Percentiles rank a stretch among this genome's conserved stretches.
Conservation (phyloP, 495 filamentous ascomycete genomes). For the Podospora pseudopauciseta region DNA sequence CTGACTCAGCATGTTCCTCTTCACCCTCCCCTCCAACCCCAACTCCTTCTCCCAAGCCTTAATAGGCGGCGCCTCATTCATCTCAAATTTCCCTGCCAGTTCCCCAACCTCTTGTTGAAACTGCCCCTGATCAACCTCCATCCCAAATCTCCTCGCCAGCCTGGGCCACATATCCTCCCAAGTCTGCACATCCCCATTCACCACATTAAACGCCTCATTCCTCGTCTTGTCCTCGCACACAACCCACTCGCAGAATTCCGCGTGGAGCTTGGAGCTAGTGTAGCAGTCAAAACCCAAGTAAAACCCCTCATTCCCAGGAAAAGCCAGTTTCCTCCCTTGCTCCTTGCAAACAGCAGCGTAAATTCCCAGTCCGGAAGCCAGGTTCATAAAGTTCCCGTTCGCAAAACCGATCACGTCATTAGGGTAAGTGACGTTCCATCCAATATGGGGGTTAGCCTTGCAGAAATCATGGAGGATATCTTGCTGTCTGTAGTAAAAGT, state of each 20-base stretch:
- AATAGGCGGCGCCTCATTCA: constrained; percentile 43
- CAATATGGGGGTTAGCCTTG: constrained; percentile 34
- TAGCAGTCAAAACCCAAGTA: constrained; percentile 52
- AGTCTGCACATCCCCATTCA: constrained; percentile 52
- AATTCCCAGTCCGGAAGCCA: constrained; percentile 46
- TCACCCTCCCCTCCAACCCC: constrained; percentile 38
- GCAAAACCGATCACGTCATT: constrained; percentile 52
- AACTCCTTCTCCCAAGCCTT: constrained; percentile 35
- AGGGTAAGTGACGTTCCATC: constrained; percentile 50
- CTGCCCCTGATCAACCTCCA: constrained; percentile 44
- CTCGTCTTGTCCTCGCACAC: constrained; percentile 39
- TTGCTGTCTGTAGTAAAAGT: constrained; percentile 50
- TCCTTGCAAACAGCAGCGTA: constrained; percentile 51
- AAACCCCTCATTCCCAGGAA: constrained; percentile 46
- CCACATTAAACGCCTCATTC: constrained; percentile 55
- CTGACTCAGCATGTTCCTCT: constrained; percentile 36
- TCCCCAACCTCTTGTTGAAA: constrained; percentile 30
- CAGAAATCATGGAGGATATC: constrained; percentile 37
- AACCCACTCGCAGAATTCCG: constrained; percentile 53
- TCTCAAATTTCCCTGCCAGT: constrained; percentile 18
- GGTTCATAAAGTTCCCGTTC: constrained; percentile 56
- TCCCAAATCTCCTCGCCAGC: constrained; percentile 43
- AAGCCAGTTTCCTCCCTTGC: constrained; percentile 44
- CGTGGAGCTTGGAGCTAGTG: constrained; percentile 50
- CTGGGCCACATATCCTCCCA: constrained; percentile 58